Evolutionary conservation across 2,329 filamentous ascomycete genomes (phyloP), one percentile per base, ranked within the genome.

Genomic region (Aureobasidium sp.): DNA sequence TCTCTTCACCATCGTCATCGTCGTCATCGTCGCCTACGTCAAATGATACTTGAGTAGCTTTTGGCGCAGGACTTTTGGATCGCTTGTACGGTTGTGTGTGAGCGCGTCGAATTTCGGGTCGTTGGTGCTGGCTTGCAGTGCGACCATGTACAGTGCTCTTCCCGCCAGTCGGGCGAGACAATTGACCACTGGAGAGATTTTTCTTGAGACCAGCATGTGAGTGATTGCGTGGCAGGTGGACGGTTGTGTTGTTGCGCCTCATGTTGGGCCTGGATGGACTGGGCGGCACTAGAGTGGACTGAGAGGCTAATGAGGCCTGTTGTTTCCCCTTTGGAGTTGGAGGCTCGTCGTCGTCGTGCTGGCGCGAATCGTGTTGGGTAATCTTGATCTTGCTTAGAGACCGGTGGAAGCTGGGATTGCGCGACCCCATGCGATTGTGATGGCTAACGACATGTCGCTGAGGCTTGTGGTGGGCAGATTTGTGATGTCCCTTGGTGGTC

Each of bases 201-300:
- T 66, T 66, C 55, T 63, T 62, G 63, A 78, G 66, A 27, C 68
- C 69, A 8, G 68, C 67, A 46, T 74, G 70, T 29, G 70, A 69
- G 53, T 71, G 70, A 62, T 72, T 72, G 68, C 68, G 73, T 67
- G 63, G 77, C 69, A 65, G 68, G 73, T 63, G 53, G 10, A 73
- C 70, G 29, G 74, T 72, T 34, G 74, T 76, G 20, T 74, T 72
- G 72, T 77, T 77, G 68, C 75, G 75, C 71, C 76, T 77, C 63
- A 69, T 65, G 68, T 74, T 71, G 65, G 70, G 68, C 12, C 64
- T 44, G 32, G 64, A 32, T 8, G 60, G 60, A 29, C 74, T 75
- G 12, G 73, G 73, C 42, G 73, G 74, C 17, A 52, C 60, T 12
- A 51, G 44, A 36, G 61, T 57, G 42, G 58, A 41, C 20, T 59